These are phyloP conservation scores for Elsinoe ampelina DNA, from an alignment of 2,329 filamentous ascomycete species.

Conservation along the genomic window DNA sequence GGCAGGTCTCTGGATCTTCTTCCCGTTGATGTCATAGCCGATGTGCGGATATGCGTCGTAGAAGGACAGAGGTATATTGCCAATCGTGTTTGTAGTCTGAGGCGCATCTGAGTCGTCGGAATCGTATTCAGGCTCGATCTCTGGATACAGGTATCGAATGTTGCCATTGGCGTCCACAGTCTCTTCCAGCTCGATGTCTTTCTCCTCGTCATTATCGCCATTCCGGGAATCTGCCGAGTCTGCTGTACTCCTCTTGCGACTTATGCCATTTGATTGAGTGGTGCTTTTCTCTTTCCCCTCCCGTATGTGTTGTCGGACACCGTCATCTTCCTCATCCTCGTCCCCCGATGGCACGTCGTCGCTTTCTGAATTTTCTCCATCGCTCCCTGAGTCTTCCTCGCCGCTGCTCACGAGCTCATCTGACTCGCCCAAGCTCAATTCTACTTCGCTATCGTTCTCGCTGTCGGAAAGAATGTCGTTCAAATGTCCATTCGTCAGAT, in stretches of 20 bases:
- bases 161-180: conserved; percentile 83
- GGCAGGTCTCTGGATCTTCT: conserved; percentile 92
- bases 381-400: conserved; percentile 23
- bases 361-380: conserved; percentile 31
- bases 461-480: conserved; percentile 16
- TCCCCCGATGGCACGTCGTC: conserved; percentile 33
- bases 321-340: conserved; percentile 32
- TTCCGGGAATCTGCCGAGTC: conserved; percentile 15
- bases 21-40: conserved; percentile 97
- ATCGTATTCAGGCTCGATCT: conserved; percentile 91
- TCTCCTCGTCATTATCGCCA: conserved; percentile 18
- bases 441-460: conserved; percentile 18
- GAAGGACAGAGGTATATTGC: conserved; percentile 85
- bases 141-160: conserved; percentile 80
- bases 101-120: conserved; percentile 86
- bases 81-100: conserved; percentile 79
- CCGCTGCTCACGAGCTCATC: conserved; percentile 16
- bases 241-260: conserved; percentile 11
- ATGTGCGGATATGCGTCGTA: conserved; percentile 98
- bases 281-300: conserved; percentile 27
- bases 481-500: conserved; percentile 16
- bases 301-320: conserved; percentile 37
- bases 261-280: neutral
- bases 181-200: conserved; percentile 45
- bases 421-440: conserved; percentile 19